Evolutionary conservation across 148 eudicot genomes (phyloP), one percentile per base, ranked within the genome.

Genomic region (Vaccinium corymbosum): DNA sequence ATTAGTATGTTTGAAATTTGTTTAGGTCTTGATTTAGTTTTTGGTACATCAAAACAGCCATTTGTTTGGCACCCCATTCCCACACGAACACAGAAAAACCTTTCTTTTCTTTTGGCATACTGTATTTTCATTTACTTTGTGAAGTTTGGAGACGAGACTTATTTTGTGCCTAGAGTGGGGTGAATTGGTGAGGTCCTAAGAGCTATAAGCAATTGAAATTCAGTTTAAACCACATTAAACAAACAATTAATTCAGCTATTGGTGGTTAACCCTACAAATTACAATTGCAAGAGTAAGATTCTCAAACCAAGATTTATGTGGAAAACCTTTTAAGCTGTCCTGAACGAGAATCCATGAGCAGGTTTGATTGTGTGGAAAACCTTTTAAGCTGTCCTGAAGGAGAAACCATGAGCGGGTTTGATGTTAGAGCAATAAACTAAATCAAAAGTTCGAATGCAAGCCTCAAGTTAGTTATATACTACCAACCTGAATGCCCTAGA

Each of bases 71-170:
- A 20, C n/a, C 57, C 6, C 59, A 32, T 22, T 49, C 48, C 32
- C 46, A 29, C 85, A 2, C 46, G 15, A 7, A 19, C 64, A 83
- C 57, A 49, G 11, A 46, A 61, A 35, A 48, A 11, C 4, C 51
- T 72, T 66, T 53, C 25, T 64, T 42, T 68, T 80, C 48, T 59
- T 38, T n/a, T 49, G 19, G 59, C 71, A 72, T 56, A 51, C 83
- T 76, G 57, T 42, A 42, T 42, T 42, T 6, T 42, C 46, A 13
- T 19, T 22, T 80, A 32, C 61, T 79, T 51, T 80, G 10, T 48
- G 3, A 61, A 38, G 50, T 35, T 32, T 72, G 76, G 76, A 71
- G 49, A 0, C 76, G 6, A 32, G 38, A 35, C n/a, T 66, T 66
- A 6, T 20, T 71, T 72, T 35, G 22, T 38, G 49, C 49, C 76